Evolutionary conservation across 768 basidiomycete genomes (phyloP), one percentile per base, ranked within the genome.

Genomic region (Agrocybe chaxingu): DNA sequence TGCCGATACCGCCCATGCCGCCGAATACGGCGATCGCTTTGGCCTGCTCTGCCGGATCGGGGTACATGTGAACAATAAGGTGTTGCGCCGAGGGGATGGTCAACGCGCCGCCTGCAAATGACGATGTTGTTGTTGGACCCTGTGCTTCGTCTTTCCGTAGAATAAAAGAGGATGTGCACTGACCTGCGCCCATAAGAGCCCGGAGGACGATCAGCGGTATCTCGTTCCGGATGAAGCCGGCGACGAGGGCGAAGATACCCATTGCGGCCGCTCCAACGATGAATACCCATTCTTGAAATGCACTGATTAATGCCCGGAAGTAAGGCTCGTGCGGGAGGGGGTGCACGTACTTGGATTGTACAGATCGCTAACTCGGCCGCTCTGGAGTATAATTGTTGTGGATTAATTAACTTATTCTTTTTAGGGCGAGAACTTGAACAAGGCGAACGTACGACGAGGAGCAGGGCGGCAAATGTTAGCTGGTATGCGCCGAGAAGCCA

Each of bases 11-110:
- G 16, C 75, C 78, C 42, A 70, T 66, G 9, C 74, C 70, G 45
- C 75, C 77, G 51, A 80, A 74, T 0, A 75, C 52, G 7, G 68
- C 69, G 13, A 84, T 70, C 7, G 77, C 81, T 19, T 66, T 68
- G 39, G 77, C 70, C 55, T 82, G 79, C 40, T 72, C 67, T 4
- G 52, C 54, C 5, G 73, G 73, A 9, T 77, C 71, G 0, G 79
- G 74, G 61, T 76, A 82, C 55, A 77, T 64, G 39, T 72, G 69
- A 5, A 81, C 76, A 18, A 81, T 69, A 32, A 83, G 66, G 35
- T 72, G 64, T n/a, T 76, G 62, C 5, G 79, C 74, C 3, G 78
- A 76, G 2, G 80, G 80, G 34, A 80, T 70, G 7, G 75, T 76
- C 66, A 80, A 62, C 1, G 78, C 69, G 13, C 76, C 79, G 9